Percentiles rank a stretch among this genome's conserved stretches.
phyloP scores from a whole-genome alignment of 2,329 filamentous ascomycete species.

The Nothopassalora personata region DNA sequence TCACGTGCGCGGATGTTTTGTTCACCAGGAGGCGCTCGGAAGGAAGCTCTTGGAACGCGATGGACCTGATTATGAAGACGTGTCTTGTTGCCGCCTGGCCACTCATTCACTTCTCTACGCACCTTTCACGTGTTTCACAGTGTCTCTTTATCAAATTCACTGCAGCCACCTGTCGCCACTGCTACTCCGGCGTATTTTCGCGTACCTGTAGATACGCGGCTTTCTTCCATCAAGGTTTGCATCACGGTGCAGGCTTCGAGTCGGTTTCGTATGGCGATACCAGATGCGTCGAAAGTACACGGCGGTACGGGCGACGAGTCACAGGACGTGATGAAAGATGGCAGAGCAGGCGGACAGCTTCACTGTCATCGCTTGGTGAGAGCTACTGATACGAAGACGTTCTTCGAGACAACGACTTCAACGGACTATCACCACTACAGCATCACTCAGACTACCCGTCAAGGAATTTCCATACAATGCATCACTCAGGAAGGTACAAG shows the following conservation, averaged over 20 bases:
- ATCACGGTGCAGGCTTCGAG: background rate
- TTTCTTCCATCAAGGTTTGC: background rate
- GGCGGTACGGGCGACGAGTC: too few species aligned
- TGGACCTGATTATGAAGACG: background rate
- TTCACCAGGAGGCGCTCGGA: background rate
- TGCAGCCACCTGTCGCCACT: background rate
- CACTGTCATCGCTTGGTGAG: too few species aligned
- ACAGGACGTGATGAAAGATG: background rate
- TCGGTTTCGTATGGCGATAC: background rate
- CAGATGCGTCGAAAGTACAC: background rate
- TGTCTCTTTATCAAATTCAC: background rate
- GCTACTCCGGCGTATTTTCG: background rate
- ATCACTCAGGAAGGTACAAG: too few species aligned
- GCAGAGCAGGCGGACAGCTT: too few species aligned
- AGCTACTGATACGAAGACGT: too few species aligned
- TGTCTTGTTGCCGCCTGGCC: background rate
- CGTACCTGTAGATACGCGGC: background rate
- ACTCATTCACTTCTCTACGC: constrained; percentile 1
- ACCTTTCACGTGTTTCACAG: background rate
- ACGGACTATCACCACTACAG: too few species aligned
- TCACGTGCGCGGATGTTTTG: background rate
- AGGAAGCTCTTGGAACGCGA: constrained; percentile 1
- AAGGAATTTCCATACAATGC: too few species aligned
- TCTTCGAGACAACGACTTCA: too few species aligned
- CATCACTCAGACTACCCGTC: too few species aligned